Conservation (phyloP, 192 early-diverging fungal species). For the Pilaira anomala region DNA sequence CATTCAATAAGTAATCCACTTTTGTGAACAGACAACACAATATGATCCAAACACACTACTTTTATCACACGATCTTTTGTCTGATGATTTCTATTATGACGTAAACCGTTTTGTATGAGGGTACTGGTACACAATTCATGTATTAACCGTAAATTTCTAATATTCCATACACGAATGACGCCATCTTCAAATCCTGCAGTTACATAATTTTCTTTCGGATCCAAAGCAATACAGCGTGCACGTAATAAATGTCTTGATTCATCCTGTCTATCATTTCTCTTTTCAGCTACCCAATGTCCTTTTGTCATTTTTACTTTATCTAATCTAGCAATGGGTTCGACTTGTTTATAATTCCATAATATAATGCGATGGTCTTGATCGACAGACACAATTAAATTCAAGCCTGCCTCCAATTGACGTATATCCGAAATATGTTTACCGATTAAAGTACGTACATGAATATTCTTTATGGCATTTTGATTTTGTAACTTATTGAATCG, state of each 20-base stretch:
- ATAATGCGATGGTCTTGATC: constrained; percentile 31
- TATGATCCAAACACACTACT: neutral
- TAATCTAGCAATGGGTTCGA: constrained; percentile 28
- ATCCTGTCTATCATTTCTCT: neutral
- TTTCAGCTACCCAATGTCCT: constrained; percentile 6
- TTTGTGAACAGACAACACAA: constrained; percentile 26
- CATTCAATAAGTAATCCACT: constrained; percentile 30
- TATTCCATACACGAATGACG: constrained; percentile 25
- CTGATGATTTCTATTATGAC: neutral
- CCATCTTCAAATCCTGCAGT: constrained; percentile 30
- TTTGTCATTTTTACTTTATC: constrained; percentile 13
- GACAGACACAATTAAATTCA: constrained; percentile 19
- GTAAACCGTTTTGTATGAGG: neutral
- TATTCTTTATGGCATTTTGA: constrained; percentile 8
- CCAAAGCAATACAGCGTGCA: constrained; percentile 21
- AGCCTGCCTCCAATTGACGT: constrained; percentile 1
- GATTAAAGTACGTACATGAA: constrained; percentile 20
- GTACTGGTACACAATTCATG: neutral
- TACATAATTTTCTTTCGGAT: constrained; percentile 21
- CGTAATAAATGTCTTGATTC: neutral
- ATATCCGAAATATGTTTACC: constrained; percentile 35
- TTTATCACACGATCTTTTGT: neutral
- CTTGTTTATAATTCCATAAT: constrained; percentile 25
- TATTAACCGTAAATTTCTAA: constrained; percentile 7
- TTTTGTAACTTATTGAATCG: constrained; percentile 19